A percentile compares a stretch with the other conserved stretches of the same genome.
These are phyloP conservation scores for Nannizziopsis barbatae DNA, from an alignment of 2,329 filamentous ascomycete species.

Conservation along the genomic window DNA sequence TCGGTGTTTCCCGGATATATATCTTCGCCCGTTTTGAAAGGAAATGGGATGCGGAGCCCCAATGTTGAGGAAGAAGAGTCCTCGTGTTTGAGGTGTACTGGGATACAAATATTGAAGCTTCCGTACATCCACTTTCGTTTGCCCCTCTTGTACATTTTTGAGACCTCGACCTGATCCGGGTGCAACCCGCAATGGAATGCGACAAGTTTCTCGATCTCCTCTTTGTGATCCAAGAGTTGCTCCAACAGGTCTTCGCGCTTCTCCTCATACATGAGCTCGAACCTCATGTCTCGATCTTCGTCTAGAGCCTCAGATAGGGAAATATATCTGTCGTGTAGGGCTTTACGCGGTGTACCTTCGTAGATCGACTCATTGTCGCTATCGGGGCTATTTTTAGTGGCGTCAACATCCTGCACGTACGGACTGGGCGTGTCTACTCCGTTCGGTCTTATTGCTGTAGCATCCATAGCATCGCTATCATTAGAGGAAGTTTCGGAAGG, in stretches of 20 bases:
- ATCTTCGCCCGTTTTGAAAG: conserved; percentile 16
- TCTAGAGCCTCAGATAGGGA: conserved; percentile 9
- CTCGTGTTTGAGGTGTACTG: conserved; percentile 10
- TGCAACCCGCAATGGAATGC: conserved; percentile 13
- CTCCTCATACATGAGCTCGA: conserved; percentile 6
- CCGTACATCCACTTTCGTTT: conserved; percentile 11
- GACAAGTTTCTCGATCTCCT: conserved; percentile 12
- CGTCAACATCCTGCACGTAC: too few relatives aligned
- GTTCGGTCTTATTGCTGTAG: too few relatives aligned
- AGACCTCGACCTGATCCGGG: background rate
- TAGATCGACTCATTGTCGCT: too few relatives aligned
- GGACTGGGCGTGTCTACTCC: too few relatives aligned
- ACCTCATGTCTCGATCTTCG: conserved; percentile 12
- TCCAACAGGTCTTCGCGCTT: conserved; percentile 9
- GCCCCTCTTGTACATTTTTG: background rate
- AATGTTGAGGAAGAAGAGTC: conserved; percentile 8
- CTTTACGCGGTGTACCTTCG: background rate
- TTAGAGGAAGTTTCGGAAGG: too few relatives aligned
- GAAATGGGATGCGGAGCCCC: conserved; percentile 13
- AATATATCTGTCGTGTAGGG: conserved; percentile 8
- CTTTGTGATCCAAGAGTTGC: conserved; percentile 3
- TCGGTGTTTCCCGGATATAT: conserved; percentile 17
- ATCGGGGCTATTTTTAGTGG: too few relatives aligned
- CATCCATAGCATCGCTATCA: too few relatives aligned
- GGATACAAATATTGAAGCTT: conserved; percentile 15